Percentiles rank a stretch among this genome's conserved stretches.
These are phyloP conservation scores for Spergularia marina DNA, from an alignment of 148 eudicot species.

Conservation along the genomic window DNA sequence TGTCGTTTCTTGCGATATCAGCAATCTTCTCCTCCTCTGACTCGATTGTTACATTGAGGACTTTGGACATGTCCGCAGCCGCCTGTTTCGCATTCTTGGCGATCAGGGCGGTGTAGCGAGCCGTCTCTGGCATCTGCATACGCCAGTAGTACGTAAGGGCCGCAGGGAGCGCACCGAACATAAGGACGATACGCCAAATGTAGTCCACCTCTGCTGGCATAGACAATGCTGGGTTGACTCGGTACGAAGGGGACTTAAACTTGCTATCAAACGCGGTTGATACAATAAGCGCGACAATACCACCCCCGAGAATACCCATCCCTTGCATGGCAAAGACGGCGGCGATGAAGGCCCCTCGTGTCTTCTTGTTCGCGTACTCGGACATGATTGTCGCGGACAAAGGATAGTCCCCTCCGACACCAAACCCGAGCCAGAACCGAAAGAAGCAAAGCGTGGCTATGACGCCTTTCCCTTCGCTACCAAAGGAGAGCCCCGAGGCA, in stretches of 20 bases:
- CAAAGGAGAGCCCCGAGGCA: conserved; percentile 59
- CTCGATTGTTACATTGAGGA: neutral
- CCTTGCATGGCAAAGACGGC: conserved; percentile 84
- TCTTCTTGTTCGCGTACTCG: conserved; percentile 72
- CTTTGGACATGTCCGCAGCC: conserved; percentile 23
- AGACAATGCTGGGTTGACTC: neutral
- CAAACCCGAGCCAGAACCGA: conserved; percentile 55
- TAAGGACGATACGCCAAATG: conserved; percentile 36
- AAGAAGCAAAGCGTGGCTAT: conserved; percentile 54
- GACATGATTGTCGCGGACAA: conserved; percentile 77
- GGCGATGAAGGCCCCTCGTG: conserved; percentile 62
- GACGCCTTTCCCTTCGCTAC: conserved; percentile 26
- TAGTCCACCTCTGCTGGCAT: conserved; percentile 35
- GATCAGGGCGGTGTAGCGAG: conserved; percentile 56
- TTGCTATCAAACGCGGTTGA: conserved; percentile 35
- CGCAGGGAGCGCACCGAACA: conserved; percentile 59
- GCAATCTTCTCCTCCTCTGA: conserved; percentile 11
- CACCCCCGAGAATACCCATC: conserved; percentile 52
- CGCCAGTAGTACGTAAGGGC: conserved; percentile 46
- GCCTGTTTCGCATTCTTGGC: conserved; percentile 52
- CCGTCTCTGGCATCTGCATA: conserved; percentile 68
- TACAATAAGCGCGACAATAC: conserved; percentile 42
- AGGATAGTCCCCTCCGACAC: conserved; percentile 70
- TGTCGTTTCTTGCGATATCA: neutral
- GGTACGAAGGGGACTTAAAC: conserved; percentile 20